A percentile compares a stretch with the other conserved stretches of the same genome.
Evolutionary conservation across 2,329 filamentous ascomycete species (phyloP).

Genomic region (Colletotrichum endophyticum): DNA sequence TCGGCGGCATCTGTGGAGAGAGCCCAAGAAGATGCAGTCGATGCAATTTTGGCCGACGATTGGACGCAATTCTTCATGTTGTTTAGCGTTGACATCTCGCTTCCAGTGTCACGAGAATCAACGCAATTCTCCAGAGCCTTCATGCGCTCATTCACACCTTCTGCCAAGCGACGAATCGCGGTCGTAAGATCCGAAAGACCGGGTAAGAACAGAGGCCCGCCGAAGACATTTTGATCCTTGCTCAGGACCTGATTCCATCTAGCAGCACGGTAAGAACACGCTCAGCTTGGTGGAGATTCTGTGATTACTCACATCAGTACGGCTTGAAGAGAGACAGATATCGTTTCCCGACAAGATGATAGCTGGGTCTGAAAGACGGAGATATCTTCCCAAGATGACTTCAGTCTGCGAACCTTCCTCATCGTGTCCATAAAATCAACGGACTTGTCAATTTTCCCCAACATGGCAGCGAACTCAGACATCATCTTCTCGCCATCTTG

Average conservation of each 20-base stretch:
- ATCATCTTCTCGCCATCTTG: not conserved
- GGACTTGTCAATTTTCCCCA: not conserved
- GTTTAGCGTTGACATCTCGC: not conserved
- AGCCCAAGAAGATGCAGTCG: not conserved
- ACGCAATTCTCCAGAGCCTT: not conserved
- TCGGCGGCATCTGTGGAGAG: not conserved
- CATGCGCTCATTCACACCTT: too few relatives aligned
- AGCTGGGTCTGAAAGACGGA: not conserved
- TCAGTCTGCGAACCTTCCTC: not conserved
- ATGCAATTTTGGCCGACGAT: not conserved
- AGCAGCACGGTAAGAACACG: too few relatives aligned
- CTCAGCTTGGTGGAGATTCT: not conserved
- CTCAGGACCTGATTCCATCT: not conserved
- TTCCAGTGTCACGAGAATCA: not conserved
- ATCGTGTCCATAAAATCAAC: not conserved
- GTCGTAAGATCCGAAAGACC: not conserved
- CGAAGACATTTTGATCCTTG: not conserved
- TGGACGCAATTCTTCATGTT: not conserved
- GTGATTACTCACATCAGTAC: not conserved
- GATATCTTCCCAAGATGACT: not conserved
- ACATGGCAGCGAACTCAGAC: not conserved
- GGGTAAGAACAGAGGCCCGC: not conserved
- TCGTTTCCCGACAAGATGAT: not conserved
- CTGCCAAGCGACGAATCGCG: not conserved
- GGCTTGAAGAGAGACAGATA: not conserved